Evolutionary conservation across 306 rosid species (phyloP).

Genomic region (Ceratonia siliqua): DNA sequence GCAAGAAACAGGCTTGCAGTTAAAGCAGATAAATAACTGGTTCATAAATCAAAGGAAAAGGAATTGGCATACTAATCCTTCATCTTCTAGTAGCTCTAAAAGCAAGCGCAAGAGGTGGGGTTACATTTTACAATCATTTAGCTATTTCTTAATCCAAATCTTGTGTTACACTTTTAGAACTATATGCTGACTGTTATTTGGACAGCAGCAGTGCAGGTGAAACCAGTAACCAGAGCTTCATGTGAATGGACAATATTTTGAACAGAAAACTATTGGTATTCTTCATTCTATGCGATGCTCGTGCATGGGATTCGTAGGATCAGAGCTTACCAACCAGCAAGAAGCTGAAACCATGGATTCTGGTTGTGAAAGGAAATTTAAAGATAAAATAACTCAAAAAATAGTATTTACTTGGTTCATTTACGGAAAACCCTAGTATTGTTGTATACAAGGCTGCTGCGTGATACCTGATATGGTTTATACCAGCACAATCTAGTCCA

Average conservation of each 20-base stretch:
- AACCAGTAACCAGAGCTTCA: conserved; percentile 53
- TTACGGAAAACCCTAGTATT: conserved; percentile 15
- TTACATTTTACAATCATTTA: not conserved
- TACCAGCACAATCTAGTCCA: conserved; percentile 7
- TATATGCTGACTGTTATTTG: conserved; percentile 16
- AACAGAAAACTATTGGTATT: conserved; percentile 12
- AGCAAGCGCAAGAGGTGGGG: conserved; percentile 85
- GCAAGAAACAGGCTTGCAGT: conserved; percentile 90
- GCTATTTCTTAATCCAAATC: not conserved
- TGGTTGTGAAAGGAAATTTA: conserved; percentile 26
- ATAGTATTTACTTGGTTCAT: conserved; percentile 5
- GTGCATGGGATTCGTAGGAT: conserved; percentile 13
- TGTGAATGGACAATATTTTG: conserved; percentile 36
- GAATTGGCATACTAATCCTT: conserved; percentile 84
- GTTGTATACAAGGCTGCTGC: conserved; percentile 39
- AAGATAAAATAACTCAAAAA: not conserved
- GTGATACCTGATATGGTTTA: conserved; percentile 23
- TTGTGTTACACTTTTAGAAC: not conserved
- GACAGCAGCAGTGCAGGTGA: conserved; percentile 66
- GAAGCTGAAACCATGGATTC: conserved; percentile 15
- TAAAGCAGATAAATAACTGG: conserved; percentile 65
- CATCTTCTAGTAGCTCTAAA: conserved; percentile 61
- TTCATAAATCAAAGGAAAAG: conserved; percentile 66
- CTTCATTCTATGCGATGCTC: not conserved
- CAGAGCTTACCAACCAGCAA: not conserved